phyloP scores from a whole-genome alignment of 2,329 filamentous ascomycete species.

The Lecanoromycetidae sp. region DNA sequence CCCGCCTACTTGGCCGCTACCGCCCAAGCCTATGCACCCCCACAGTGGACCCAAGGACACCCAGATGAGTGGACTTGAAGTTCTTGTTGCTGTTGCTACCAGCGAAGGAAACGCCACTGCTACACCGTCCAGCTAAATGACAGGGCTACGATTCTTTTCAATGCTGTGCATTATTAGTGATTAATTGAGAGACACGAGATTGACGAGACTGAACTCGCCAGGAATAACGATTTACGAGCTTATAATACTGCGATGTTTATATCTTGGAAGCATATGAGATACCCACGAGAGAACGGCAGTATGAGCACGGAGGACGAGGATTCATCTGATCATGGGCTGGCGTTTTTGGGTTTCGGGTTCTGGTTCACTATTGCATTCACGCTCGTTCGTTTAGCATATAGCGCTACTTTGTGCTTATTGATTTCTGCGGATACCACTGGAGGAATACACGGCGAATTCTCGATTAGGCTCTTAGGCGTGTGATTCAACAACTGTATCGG shows the following conservation, averaged over 20 bases:
- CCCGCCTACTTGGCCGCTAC: constrained; percentile 17
- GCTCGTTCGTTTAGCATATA: constrained; percentile 4
- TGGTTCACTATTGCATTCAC: constrained; percentile 3
- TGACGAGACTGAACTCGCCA: neutral
- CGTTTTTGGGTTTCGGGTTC: neutral
- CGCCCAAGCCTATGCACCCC: constrained; percentile 22
- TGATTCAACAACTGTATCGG: no score
- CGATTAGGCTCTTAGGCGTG: neutral
- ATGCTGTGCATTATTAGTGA: constrained; percentile 12
- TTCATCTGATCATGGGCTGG: neutral
- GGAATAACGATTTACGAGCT: constrained; percentile 5
- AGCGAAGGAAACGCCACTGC: constrained; percentile 25
- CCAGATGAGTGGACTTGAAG: constrained; percentile 38
- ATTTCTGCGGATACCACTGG: constrained; percentile 1
- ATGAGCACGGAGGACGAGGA: neutral
- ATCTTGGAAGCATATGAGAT: constrained; percentile 12
- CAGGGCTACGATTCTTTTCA: constrained; percentile 6
- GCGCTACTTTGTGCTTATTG: neutral
- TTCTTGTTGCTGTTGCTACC: constrained; percentile 39
- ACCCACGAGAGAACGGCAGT: constrained; percentile 10
- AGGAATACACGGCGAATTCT: neutral
- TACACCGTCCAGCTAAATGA: constrained; percentile 1
- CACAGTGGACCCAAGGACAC: constrained; percentile 23
- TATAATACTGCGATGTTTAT: constrained; percentile 5
- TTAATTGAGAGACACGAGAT: neutral